A percentile compares a stretch with the other conserved stretches of the same genome.
Conservation (phyloP, 2,329 filamentous ascomycete species). For the Pseudohalonectria lignicola region DNA sequence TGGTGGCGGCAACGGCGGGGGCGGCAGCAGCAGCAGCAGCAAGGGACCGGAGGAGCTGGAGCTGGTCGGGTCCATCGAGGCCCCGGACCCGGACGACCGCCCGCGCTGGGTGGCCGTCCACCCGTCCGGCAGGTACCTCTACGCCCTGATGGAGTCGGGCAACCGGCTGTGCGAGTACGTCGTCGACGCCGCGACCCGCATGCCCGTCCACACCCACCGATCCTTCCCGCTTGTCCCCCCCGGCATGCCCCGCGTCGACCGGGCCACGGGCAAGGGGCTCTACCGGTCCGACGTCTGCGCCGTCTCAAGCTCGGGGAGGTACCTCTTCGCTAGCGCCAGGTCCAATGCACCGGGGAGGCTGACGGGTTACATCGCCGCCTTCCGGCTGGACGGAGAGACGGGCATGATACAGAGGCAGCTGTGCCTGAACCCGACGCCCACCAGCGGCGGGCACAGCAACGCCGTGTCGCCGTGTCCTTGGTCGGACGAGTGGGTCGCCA, state of each 20-base stretch:
- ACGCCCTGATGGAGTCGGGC: conserved; percentile 82
- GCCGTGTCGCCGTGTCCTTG: conserved; percentile 77
- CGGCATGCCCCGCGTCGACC: conserved; percentile 41
- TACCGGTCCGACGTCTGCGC: conserved; percentile 82
- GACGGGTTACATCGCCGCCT: conserved; percentile 75
- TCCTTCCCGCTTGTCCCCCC: conserved; percentile 72
- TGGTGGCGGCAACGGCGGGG: too few relatives aligned
- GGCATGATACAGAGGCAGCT: conserved; percentile 71
- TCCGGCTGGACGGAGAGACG: conserved; percentile 39
- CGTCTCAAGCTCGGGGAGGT: conserved; percentile 54
- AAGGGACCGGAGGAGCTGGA: conserved; percentile 53
- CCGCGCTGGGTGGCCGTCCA: conserved; percentile 85
- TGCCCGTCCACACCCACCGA: conserved; percentile 70
- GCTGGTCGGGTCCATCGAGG: conserved; percentile 62
- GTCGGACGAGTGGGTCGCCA: conserved; percentile 80
- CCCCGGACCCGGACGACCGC: conserved; percentile 62
- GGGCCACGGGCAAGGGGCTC: conserved; percentile 34
- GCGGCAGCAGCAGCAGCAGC: too few relatives aligned
- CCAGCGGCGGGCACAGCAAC: conserved; percentile 80
- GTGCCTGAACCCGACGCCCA: conserved; percentile 73
- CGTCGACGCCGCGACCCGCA: conserved; percentile 60
- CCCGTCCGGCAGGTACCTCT: conserved; percentile 66
- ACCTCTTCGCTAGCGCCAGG: conserved; percentile 78
- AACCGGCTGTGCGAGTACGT: conserved; percentile 76
- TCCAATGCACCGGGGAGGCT: conserved; percentile 59